These are phyloP conservation scores for Kodamaea nitidulidarum DNA, from an alignment of 805 yeast genomes.

Conservation along the genomic window DNA sequence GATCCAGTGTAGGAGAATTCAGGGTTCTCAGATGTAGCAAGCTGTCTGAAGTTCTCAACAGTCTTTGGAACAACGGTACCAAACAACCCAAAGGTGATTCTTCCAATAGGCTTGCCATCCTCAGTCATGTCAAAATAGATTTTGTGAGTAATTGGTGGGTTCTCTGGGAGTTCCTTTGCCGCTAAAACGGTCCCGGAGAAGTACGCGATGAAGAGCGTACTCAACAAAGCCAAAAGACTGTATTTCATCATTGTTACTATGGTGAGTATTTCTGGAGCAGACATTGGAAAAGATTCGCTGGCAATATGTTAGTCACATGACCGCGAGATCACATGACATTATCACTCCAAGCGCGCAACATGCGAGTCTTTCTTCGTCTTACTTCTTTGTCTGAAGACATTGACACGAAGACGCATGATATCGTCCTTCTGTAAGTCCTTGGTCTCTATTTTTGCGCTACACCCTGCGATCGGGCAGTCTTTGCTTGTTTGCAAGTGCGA, in stretches of 20 bases:
- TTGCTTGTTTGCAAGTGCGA: slow-evolving; percentile 22
- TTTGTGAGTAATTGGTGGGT: slow-evolving; percentile 64
- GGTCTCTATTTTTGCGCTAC: slow-evolving; percentile 34
- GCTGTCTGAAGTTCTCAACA: slow-evolving; percentile 79
- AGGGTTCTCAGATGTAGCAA: slow-evolving; percentile 60
- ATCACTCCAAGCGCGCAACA: slow-evolving; percentile 9
- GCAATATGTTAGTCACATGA: not conserved
- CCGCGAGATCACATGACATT: not conserved
- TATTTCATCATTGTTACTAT: slow-evolving; percentile 11
- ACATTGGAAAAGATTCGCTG: not conserved
- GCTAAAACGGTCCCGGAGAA: slow-evolving; percentile 10
- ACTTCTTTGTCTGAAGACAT: slow-evolving; percentile 25
- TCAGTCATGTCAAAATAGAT: slow-evolving; percentile 84
- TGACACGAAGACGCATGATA: slow-evolving; percentile 54
- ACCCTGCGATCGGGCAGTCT: slow-evolving; percentile 60
- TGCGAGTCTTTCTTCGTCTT: slow-evolving; percentile 7
- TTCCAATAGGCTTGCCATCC: slow-evolving; percentile 73
- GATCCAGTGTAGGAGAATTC: slow-evolving; percentile 60
- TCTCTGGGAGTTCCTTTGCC: slow-evolving; percentile 24
- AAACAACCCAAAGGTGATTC: slow-evolving; percentile 81
- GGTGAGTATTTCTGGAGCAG: not conserved
- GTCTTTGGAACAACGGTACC: slow-evolving; percentile 84
- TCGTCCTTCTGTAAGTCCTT: slow-evolving; percentile 44
- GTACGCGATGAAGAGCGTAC: slow-evolving; percentile 12
- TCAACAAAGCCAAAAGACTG: slow-evolving; percentile 12